These are phyloP conservation scores for Candida pseudofarinosa DNA, from an alignment of 805 yeast genomes.

Conservation along the genomic window DNA sequence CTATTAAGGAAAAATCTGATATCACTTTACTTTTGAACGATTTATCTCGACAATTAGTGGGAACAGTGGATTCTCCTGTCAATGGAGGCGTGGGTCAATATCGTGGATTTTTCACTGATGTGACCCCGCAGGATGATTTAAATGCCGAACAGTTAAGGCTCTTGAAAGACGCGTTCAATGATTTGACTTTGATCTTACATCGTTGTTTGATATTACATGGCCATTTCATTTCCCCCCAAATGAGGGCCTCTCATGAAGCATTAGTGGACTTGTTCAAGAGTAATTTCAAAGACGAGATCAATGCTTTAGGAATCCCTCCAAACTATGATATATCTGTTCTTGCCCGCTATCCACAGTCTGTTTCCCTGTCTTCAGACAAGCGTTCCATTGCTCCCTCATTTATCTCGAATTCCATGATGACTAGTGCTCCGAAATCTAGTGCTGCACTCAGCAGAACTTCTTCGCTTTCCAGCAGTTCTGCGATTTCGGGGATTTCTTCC, in stretches of 20 bases:
- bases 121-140: slow-evolving; percentile 28
- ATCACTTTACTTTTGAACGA: slow-evolving; percentile 51
- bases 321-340: slow-evolving; percentile 22
- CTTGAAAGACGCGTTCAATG: slow-evolving; percentile 55
- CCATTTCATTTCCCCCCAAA: slow-evolving; percentile 49
- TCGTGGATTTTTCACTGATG: slow-evolving; percentile 56
- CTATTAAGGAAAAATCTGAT: slow-evolving; percentile 49
- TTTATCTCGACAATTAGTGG: slow-evolving; percentile 67
- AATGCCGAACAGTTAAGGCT: slow-evolving; percentile 28
- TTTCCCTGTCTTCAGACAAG: slow-evolving; percentile 7
- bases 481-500: slow-evolving; percentile 24
- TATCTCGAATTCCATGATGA: slow-evolving; percentile 6
- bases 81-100: slow-evolving; percentile 90
- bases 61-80: slow-evolving; percentile 89
- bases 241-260: slow-evolving; percentile 64
- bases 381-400: slow-evolving; percentile 4
- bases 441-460: slow-evolving; percentile 19
- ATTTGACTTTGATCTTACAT: slow-evolving; percentile 60
- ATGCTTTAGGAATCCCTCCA: slow-evolving; percentile 31
- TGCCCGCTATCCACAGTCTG: not conserved
- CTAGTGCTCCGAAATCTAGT: slow-evolving; percentile 15
- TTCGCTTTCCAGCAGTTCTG: slow-evolving; percentile 20
- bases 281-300: slow-evolving; percentile 68
- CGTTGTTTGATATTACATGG: slow-evolving; percentile 70
- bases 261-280: slow-evolving; percentile 58